Conservation (phyloP, 352 stramenopile genomes). For the Globisporangium takayamanum region DNA sequence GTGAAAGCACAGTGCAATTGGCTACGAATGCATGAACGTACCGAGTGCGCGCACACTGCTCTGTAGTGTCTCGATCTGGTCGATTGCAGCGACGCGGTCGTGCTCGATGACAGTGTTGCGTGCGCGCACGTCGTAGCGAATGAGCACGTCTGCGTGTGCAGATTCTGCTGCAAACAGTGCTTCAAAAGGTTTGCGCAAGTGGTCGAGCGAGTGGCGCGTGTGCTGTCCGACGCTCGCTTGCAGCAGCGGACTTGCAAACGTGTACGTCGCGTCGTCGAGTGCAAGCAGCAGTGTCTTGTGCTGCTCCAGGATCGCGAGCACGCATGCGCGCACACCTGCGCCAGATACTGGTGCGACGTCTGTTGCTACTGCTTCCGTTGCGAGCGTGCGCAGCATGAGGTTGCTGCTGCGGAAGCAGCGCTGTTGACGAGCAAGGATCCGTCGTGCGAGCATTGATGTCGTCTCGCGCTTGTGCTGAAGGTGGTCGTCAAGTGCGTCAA, state of each 20-base stretch:
- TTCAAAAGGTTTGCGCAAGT: slow-evolving; percentile 67
- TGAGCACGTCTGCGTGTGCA: slow-evolving; percentile 4
- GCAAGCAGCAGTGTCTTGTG: slow-evolving; percentile 43
- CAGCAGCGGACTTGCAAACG: slow-evolving; percentile 56
- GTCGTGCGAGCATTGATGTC: too few species aligned
- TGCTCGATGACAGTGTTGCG: slow-evolving; percentile 60
- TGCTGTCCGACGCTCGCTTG: slow-evolving; percentile 62
- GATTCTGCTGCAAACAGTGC: slow-evolving; percentile 3
- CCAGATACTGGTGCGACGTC: background rate
- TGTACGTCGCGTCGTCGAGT: slow-evolving; percentile 54
- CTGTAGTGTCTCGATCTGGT: slow-evolving; percentile 48
- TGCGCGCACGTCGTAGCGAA: slow-evolving; percentile 69
- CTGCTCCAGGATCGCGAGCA: slow-evolving; percentile 60
- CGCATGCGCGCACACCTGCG: slow-evolving; percentile 26
- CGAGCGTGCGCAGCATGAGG: background rate
- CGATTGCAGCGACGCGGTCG: slow-evolving; percentile 43
- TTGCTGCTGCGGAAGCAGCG: too few species aligned
- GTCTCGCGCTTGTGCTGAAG: too few species aligned
- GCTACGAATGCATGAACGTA: slow-evolving; percentile 2
- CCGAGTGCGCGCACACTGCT: slow-evolving; percentile 22
- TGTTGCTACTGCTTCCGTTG: background rate
- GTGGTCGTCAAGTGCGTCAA: too few species aligned
- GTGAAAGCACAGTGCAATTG: background rate
- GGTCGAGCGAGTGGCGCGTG: slow-evolving; percentile 75
- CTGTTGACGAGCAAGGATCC: too few species aligned